phyloP scores from a whole-genome alignment of 2,329 filamentous ascomycete species.

The Cladosporium sp. region DNA sequence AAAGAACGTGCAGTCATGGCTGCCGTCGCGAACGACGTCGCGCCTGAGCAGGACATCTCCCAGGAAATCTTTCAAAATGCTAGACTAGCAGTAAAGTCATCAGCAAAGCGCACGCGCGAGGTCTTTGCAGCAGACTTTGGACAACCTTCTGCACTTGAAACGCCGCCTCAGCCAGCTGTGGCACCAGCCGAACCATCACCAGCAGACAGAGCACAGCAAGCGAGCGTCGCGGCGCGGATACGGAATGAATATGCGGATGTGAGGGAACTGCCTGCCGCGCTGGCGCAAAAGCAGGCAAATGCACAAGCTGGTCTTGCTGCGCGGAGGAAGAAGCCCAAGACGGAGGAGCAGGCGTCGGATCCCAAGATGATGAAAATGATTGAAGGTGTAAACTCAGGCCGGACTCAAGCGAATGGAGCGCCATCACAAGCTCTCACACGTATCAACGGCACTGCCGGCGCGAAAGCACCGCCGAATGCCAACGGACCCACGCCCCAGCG shows the following conservation, averaged over 20 bases:
- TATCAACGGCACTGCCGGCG: conserved; percentile 40
- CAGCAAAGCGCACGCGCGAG: conserved; percentile 51
- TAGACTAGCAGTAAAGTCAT: conserved; percentile 35
- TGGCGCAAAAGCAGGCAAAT: conserved; percentile 74
- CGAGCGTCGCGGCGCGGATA: conserved; percentile 54
- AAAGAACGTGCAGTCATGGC: conserved; percentile 1
- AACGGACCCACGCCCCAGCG: conserved; percentile 50
- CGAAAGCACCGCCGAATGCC: conserved; percentile 48
- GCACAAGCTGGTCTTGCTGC: conserved; percentile 53
- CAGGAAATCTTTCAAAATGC: conserved; percentile 8
- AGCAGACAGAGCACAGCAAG: conserved; percentile 39
- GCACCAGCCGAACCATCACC: conserved; percentile 43
- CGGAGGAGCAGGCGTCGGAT: conserved; percentile 48
- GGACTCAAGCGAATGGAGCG: conserved; percentile 39
- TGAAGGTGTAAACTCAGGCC: conserved; percentile 53
- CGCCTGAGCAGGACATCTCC: conserved; percentile 7
- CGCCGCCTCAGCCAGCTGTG: conserved; percentile 37
- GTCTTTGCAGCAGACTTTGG: conserved; percentile 51
- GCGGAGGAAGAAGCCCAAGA: conserved; percentile 59
- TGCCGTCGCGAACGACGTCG: neutral
- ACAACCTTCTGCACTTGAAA: conserved; percentile 37
- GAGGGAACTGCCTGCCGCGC: conserved; percentile 67
- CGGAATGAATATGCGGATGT: conserved; percentile 73
- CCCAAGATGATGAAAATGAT: conserved; percentile 62
- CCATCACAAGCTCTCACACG: conserved; percentile 56